Percentiles rank a stretch among this genome's conserved stretches.
These are phyloP conservation scores for Linanthus parryae DNA, from an alignment of 148 eudicot species.

Conservation along the genomic window DNA sequence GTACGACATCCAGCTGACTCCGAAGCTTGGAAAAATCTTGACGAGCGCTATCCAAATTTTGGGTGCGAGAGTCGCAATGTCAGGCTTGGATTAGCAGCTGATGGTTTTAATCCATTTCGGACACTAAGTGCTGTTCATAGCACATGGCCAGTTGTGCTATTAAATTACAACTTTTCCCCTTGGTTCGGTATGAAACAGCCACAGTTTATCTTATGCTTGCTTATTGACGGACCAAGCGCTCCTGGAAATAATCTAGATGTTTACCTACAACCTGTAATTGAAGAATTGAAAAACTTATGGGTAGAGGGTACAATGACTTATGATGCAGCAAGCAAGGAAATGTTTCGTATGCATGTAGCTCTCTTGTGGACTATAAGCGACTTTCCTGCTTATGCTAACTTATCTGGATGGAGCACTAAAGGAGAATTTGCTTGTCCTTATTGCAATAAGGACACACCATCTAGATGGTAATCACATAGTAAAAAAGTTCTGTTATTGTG, in stretches of 20 bases:
- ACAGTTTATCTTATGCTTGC: not conserved
- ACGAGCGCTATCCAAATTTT: not conserved
- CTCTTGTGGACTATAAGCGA: not conserved
- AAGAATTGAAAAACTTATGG: slow-evolving; percentile 12
- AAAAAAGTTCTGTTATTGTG: slow-evolving; percentile 1
- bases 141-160: no score
- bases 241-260: slow-evolving; percentile 10
- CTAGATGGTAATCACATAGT: not conserved
- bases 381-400: slow-evolving; percentile 1
- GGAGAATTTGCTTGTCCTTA: slow-evolving; percentile 5
- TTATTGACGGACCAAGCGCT: slow-evolving; percentile 1
- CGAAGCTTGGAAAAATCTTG: not conserved
- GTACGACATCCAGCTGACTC: no score
- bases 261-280: slow-evolving; percentile 10
- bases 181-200: not conserved
- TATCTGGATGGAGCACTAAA: slow-evolving; percentile 5
- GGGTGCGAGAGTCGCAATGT: no score
- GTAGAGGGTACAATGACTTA: slow-evolving; percentile 9
- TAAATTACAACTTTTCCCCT: not conserved
- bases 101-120: no score
- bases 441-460: not conserved
- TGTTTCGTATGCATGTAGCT: slow-evolving; percentile 5
- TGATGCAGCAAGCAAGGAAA: slow-evolving; percentile 8
- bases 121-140: no score
- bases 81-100: no score